Evolutionary conservation across 768 basidiomycete species (phyloP).

Genomic region (Lyophyllum shimeji): DNA sequence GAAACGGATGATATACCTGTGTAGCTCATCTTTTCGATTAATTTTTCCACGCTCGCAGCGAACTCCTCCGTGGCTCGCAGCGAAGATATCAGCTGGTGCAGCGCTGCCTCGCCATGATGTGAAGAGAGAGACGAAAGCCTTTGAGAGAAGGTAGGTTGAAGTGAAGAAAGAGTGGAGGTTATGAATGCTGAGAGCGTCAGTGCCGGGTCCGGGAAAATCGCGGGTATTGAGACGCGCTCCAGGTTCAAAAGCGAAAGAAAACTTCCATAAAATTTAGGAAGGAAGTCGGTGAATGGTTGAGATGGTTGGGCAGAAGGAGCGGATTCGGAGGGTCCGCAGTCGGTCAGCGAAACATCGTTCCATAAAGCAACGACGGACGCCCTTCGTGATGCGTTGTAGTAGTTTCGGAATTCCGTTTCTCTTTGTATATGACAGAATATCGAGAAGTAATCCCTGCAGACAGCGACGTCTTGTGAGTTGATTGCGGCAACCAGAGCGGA

Average conservation of each 20-base stretch:
- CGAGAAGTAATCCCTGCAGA: constrained; percentile 75
- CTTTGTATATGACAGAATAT: constrained; percentile 93
- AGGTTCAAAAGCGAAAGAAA: constrained; percentile 65
- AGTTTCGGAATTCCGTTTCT: constrained; percentile 89
- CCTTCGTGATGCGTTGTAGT: constrained; percentile 88
- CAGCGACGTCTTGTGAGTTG: constrained; percentile 69
- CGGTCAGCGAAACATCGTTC: constrained; percentile 57
- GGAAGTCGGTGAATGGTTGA: constrained; percentile 62
- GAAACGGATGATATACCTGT: constrained; percentile 21
- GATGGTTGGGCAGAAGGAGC: constrained; percentile 14
- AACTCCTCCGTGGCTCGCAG: constrained; percentile 85
- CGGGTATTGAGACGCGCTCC: constrained; percentile 72
- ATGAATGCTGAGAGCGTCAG: constrained; percentile 79
- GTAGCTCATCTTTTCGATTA: constrained; percentile 71
- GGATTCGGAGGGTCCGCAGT: constrained; percentile 41
- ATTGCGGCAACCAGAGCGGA: constrained; percentile 90
- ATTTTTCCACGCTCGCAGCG: constrained; percentile 65
- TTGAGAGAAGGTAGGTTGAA: constrained; percentile 81
- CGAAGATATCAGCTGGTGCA: constrained; percentile 68
- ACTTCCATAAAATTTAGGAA: constrained; percentile 70
- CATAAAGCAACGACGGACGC: constrained; percentile 64
- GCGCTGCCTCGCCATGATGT: constrained; percentile 57
- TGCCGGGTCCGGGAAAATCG: constrained; percentile 87
- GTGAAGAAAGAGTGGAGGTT: constrained; percentile 72
- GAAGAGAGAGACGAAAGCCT: constrained; percentile 72